These are phyloP conservation scores for Paulownia fortunei DNA, from an alignment of 257 asterid genomes.

Conservation along the genomic window DNA sequence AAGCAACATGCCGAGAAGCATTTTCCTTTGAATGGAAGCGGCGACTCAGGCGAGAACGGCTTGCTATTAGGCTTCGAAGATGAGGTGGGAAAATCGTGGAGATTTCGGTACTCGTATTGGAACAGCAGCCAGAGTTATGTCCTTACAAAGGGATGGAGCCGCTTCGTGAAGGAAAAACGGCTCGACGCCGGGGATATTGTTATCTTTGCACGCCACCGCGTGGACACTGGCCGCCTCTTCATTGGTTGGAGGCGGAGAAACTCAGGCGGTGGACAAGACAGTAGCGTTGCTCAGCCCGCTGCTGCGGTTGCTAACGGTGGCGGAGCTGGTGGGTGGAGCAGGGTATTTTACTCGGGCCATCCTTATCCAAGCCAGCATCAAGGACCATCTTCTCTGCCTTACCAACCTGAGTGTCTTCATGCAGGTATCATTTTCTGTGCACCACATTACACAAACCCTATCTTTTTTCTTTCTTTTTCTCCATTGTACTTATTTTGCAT, in stretches of 20 bases:
- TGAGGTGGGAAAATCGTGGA: conserved; percentile 78
- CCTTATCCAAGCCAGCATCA: conserved; percentile 53
- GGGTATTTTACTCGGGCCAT: conserved; percentile 42
- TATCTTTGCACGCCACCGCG: conserved; percentile 64
- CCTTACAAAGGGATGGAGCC: conserved; percentile 95
- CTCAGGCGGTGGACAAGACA: conserved; percentile 9
- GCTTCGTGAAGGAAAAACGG: conserved; percentile 84
- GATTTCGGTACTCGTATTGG: conserved; percentile 92
- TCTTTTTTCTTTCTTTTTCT: neutral
- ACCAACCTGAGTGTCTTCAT: conserved; percentile 62
- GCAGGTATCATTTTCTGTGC: conserved; percentile 54
- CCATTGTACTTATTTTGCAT: conserved; percentile 12
- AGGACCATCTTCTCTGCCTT: conserved; percentile 45
- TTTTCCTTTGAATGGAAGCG: conserved; percentile 65
- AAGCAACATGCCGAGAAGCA: conserved; percentile 94
- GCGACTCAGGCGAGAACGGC: conserved; percentile 60
- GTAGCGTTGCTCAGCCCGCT: conserved; percentile 22
- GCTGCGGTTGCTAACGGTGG: conserved; percentile 28
- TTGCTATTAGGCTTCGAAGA: conserved; percentile 78
- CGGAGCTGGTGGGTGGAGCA: conserved; percentile 47
- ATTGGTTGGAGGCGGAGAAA: conserved; percentile 83
- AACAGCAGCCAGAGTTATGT: conserved; percentile 96
- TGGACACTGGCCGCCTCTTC: conserved; percentile 61
- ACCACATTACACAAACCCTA: conserved; percentile 14
- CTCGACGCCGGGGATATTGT: conserved; percentile 92